phyloP scores from a whole-genome alignment of 805 yeast genomes.

The Candida orba region DNA sequence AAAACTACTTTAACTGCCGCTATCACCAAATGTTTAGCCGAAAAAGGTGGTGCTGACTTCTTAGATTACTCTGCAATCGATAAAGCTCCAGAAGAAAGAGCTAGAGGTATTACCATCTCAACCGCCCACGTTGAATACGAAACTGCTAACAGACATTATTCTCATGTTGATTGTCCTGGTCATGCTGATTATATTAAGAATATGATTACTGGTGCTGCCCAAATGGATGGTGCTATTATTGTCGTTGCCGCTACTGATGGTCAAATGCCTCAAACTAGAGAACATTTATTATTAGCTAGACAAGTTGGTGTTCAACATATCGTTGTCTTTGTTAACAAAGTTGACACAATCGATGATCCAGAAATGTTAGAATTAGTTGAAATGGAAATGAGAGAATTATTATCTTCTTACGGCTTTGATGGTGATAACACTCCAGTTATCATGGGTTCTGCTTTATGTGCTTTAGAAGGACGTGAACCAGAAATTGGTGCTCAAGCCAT shows the following conservation, averaged over 20 bases:
- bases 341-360: slow-evolving; percentile 95
- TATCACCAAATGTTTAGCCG: slow-evolving; percentile 88
- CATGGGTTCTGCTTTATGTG: slow-evolving; percentile 98
- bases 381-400: slow-evolving; percentile 99
- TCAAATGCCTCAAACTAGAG: slow-evolving; percentile 99
- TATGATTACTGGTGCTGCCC: slow-evolving; percentile 99
- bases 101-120: slow-evolving; percentile 97
- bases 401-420: slow-evolving; percentile 87
- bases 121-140: slow-evolving; percentile 98
- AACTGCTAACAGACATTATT: slow-evolving; percentile 90
- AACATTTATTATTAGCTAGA: slow-evolving; percentile 95
- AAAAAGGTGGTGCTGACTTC: slow-evolving; percentile 86
- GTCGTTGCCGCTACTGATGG: slow-evolving; percentile 99
- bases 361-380: slow-evolving; percentile 99
- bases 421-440: slow-evolving; percentile 97
- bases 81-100: slow-evolving; percentile 98
- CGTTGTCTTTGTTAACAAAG: slow-evolving; percentile 97
- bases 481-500: slow-evolving; percentile 90
- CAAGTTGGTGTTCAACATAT: slow-evolving; percentile 98
- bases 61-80: slow-evolving; percentile 91
- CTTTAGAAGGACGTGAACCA: slow-evolving; percentile 79
- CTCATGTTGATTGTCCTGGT: slow-evolving; percentile 98
- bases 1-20: slow-evolving; percentile 98
- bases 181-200: slow-evolving; percentile 98
- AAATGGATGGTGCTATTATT: slow-evolving; percentile 99